These are phyloP conservation scores for Arthrobotrys musiformis DNA, from an alignment of 2,329 filamentous ascomycete species.

Conservation along the genomic window DNA sequence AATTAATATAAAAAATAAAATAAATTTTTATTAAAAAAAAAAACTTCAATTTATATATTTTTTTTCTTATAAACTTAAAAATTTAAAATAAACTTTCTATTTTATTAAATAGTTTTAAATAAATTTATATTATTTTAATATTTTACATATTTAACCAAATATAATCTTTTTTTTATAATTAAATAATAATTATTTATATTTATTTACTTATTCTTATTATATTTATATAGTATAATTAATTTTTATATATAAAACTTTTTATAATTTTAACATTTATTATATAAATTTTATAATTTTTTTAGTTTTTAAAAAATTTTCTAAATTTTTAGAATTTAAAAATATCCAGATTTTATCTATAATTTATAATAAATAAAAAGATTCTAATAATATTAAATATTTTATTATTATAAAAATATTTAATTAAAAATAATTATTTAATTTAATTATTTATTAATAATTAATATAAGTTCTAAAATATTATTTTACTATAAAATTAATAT, in stretches of 20 bases:
- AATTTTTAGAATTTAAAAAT: neutral
- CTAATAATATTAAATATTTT: neutral
- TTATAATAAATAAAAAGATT: neutral
- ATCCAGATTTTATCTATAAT: neutral
- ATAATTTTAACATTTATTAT: neutral
- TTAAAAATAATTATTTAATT: neutral
- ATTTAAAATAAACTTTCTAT: neutral
- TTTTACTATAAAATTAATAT: constrained; percentile 1
- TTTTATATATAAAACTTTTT: neutral
- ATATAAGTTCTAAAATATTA: neutral
- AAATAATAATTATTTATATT: neutral
- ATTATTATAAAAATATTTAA: constrained; percentile 1
- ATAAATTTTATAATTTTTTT: neutral
- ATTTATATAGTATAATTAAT: neutral
- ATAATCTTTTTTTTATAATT: too few relatives aligned
- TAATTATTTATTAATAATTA: neutral
- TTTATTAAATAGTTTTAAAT: constrained; percentile 2
- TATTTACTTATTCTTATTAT: neutral
- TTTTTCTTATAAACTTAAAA: neutral
- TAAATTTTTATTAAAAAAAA: neutral
- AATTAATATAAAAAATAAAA: neutral
- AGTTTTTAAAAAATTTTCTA: neutral
- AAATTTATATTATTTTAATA: neutral
- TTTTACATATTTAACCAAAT: neutral
- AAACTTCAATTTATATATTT: neutral